Conservation (phyloP, 192 early-diverging fungal genomes). For the Backusella morwellensis region DNA sequence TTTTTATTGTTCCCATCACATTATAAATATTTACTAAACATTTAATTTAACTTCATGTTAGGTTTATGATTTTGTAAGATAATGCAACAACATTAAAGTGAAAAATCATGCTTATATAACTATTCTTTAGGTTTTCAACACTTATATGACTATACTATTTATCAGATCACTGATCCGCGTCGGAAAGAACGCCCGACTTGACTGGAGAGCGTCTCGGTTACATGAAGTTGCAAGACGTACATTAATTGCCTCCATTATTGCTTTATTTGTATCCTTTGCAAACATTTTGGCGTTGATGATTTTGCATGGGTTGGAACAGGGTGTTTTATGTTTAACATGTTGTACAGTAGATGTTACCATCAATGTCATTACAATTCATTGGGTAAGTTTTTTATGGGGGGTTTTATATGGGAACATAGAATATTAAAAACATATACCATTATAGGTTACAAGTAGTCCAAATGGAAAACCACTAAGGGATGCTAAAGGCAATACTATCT, state of each 20-base stretch:
- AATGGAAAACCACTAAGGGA: not conserved
- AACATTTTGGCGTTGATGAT: constrained; percentile 40
- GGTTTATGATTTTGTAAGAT: not conserved
- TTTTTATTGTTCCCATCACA: not conserved
- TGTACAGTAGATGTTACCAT: constrained; percentile 50
- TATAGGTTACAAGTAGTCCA: not conserved
- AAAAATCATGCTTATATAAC: not conserved
- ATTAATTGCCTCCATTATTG: constrained; percentile 40
- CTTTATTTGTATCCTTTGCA: constrained; percentile 37
- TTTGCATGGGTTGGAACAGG: constrained; percentile 40
- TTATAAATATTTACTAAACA: not conserved
- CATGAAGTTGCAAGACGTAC: constrained; percentile 42
- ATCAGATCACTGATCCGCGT: constrained; percentile 19
- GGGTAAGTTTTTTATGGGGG: constrained; percentile 23
- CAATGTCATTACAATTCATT: constrained; percentile 40
- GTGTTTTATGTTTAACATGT: constrained; percentile 44
- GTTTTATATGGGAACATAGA: not conserved
- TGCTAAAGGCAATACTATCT: not conserved
- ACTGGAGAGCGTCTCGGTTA: constrained; percentile 22
- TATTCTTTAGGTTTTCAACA: not conserved
- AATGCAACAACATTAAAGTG: not conserved
- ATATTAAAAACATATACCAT: not conserved
- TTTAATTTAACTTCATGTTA: not conserved
- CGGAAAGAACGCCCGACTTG: not conserved
- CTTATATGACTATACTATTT: constrained; percentile 25